Conservation (phyloP, 495 filamentous ascomycete species). For the Cercophora samala region DNA sequence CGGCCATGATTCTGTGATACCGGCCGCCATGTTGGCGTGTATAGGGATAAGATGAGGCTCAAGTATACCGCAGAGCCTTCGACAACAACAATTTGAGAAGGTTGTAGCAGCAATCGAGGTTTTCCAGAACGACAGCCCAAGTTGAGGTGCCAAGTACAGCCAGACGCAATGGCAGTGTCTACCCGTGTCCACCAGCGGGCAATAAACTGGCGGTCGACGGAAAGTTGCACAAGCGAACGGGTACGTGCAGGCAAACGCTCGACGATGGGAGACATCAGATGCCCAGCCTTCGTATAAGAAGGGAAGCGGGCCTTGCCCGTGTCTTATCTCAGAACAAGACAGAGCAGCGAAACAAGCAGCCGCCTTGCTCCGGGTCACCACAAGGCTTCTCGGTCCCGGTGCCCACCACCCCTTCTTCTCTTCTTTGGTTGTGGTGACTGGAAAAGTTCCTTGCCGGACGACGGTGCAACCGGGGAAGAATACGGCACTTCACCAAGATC, state of each 20-base stretch:
- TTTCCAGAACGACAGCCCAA: not conserved
- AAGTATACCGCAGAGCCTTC: constrained; percentile 6
- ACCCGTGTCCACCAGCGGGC: constrained; percentile 13
- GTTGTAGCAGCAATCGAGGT: not conserved
- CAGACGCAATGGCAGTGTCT: not conserved
- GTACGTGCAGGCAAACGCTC: constrained; percentile 23
- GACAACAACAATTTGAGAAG: not conserved
- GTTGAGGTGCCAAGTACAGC: not conserved
- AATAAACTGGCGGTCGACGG: constrained; percentile 25
- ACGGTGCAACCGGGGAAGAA: constrained; percentile 3
- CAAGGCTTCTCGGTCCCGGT: not conserved
- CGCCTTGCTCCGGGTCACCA: not conserved
- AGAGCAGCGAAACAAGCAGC: not conserved
- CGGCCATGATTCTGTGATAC: constrained; percentile 52
- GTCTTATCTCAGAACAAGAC: not conserved
- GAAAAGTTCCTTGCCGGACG: not conserved
- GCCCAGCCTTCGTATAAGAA: constrained; percentile 5
- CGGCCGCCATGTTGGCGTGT: constrained; percentile 37
- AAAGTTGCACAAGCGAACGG: constrained; percentile 31
- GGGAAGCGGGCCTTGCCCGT: not conserved
- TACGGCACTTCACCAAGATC: not conserved
- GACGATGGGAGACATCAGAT: not conserved
- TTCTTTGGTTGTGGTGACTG: not conserved
- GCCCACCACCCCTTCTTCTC: not conserved
- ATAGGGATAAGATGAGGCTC: not conserved